Evolutionary conservation across 257 asterid genomes (phyloP).

Genomic region (Striga asiatica): DNA sequence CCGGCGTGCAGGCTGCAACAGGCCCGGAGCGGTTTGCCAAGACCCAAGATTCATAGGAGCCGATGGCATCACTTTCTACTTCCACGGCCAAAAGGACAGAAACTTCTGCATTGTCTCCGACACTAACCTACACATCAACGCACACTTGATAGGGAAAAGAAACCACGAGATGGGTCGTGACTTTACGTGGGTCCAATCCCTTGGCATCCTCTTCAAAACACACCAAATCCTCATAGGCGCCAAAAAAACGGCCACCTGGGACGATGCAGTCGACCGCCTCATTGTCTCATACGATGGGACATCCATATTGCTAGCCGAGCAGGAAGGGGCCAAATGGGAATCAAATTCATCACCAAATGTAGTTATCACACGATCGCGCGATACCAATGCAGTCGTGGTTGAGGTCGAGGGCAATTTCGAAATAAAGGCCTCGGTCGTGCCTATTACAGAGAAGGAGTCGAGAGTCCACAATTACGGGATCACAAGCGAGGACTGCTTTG

Average conservation of each 20-base stretch:
- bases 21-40: constrained; percentile 80
- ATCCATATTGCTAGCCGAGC: constrained; percentile 25
- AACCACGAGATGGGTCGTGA: constrained; percentile 63
- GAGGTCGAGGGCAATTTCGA: constrained; percentile 64
- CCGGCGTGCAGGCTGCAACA: constrained; percentile 44
- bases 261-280: constrained; percentile 40
- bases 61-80: constrained; percentile 77
- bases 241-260: constrained; percentile 56
- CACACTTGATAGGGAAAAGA: constrained; percentile 67
- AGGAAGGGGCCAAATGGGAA: constrained; percentile 42
- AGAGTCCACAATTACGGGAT: constrained; percentile 52
- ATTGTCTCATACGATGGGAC: constrained; percentile 39
- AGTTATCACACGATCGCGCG: constrained; percentile 32
- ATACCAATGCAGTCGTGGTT: constrained; percentile 40
- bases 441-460: constrained; percentile 54
- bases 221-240: constrained; percentile 53
- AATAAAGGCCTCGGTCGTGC: constrained; percentile 63
- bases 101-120: constrained; percentile 72
- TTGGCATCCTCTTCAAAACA: constrained; percentile 56
- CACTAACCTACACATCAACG: constrained; percentile 67
- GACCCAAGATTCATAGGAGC: constrained; percentile 81
- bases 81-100: constrained; percentile 62
- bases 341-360: constrained; percentile 14
- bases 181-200: constrained; percentile 90
- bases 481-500: constrained; percentile 61